A percentile compares a stretch with the other conserved stretches of the same genome.
phyloP scores from a whole-genome alignment of 495 filamentous ascomycete genomes.

The Penicillium atrosanguineum region DNA sequence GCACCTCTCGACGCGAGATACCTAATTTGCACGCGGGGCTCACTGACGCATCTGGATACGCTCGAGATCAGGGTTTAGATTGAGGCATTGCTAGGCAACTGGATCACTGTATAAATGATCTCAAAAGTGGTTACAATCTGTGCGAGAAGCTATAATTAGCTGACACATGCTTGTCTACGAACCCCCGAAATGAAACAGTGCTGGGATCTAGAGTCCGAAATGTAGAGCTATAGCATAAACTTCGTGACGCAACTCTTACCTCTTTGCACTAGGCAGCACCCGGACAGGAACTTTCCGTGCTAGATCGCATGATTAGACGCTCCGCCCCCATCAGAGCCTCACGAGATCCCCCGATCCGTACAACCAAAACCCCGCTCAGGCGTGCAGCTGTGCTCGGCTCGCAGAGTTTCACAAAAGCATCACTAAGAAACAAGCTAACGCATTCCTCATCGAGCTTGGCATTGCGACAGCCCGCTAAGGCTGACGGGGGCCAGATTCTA shows the following conservation, averaged over 20 bases:
- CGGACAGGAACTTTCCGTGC: not conserved
- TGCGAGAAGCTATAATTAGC: not conserved
- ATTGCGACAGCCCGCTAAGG: constrained; percentile 10
- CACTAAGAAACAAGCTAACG: not conserved
- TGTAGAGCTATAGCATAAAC: not conserved
- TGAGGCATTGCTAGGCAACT: not conserved
- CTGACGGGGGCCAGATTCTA: constrained; percentile 14
- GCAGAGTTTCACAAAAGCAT: not conserved
- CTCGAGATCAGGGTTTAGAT: not conserved
- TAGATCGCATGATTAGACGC: not conserved
- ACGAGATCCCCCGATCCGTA: not conserved
- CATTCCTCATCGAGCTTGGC: not conserved
- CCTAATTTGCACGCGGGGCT: not conserved
- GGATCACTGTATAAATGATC: not conserved
- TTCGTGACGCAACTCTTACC: not conserved
- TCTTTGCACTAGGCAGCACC: not conserved
- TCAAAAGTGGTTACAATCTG: not conserved
- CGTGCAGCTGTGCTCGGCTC: not conserved
- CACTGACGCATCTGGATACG: not conserved
- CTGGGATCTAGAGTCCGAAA: not conserved
- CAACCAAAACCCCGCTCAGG: not conserved
- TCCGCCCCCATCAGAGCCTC: not conserved
- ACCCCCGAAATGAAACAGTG: not conserved
- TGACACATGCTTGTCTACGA: not conserved
- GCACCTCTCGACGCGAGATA: not conserved